These are phyloP conservation scores for Podila minutissima DNA, from an alignment of 192 early-diverging fungal species.

Conservation along the genomic window DNA sequence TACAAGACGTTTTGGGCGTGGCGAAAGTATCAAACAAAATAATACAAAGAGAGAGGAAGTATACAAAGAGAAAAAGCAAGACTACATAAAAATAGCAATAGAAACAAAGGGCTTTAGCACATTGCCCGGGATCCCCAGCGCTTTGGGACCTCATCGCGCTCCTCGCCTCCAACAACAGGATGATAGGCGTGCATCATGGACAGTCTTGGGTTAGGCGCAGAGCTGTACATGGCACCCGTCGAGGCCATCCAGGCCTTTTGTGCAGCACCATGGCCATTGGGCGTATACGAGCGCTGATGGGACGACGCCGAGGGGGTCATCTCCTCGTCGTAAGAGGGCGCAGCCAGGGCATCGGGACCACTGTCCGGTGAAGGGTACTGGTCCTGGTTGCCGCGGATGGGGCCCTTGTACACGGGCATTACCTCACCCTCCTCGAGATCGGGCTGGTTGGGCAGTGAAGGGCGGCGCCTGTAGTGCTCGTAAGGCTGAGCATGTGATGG, in stretches of 20 bases:
- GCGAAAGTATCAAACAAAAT: not conserved
- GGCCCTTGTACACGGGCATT: constrained; percentile 30
- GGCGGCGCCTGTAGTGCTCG: constrained; percentile 35
- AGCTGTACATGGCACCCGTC: constrained; percentile 8
- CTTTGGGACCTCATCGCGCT: too few relatives aligned
- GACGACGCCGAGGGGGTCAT: not conserved
- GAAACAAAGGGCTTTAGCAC: constrained; percentile 25
- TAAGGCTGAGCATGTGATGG: constrained; percentile 8
- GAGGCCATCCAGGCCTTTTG: constrained; percentile 25
- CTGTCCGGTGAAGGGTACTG: constrained; percentile 46
- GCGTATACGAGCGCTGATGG: not conserved
- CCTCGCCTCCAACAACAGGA: too few relatives aligned
- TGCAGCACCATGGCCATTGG: not conserved
- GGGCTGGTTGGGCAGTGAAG: constrained; percentile 43
- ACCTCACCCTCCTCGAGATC: constrained; percentile 38
- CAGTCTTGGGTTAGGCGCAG: constrained; percentile 18
- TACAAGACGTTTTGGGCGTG: not conserved
- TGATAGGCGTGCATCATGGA: constrained; percentile 7
- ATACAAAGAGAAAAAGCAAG: not conserved
- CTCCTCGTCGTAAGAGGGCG: not conserved
- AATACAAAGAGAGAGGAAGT: not conserved
- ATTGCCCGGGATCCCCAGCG: constrained; percentile 12
- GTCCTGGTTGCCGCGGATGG: constrained; percentile 22
- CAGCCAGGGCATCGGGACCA: constrained; percentile 8
- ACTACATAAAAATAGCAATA: not conserved